Conservation (phyloP, 257 asterid genomes). For the Plantago elongata region DNA sequence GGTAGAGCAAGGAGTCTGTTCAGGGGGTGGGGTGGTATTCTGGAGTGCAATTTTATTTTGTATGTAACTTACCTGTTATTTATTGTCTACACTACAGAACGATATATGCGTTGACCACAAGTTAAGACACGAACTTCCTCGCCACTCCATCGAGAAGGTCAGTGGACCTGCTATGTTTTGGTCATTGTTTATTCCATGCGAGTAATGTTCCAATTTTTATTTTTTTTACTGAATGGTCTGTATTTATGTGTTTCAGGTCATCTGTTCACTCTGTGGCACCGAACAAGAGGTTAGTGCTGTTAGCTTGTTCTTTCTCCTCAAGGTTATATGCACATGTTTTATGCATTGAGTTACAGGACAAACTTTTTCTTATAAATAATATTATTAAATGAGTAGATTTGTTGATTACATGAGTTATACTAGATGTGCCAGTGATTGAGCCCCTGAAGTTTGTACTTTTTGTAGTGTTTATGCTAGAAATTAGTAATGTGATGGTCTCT, state of each 20-base stretch:
- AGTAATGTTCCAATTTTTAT: background rate
- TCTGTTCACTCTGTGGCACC: slow-evolving; percentile 77
- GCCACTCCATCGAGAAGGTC: slow-evolving; percentile 70
- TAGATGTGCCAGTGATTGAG: too few species aligned
- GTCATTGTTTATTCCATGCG: background rate
- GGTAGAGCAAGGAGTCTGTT: background rate
- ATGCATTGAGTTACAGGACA: background rate
- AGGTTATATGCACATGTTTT: background rate
- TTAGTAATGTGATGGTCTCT: background rate
- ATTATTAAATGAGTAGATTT: background rate
- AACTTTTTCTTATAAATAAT: background rate
- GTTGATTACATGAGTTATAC: background rate
- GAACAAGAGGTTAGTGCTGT: slow-evolving; percentile 74
- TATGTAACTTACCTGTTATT: slow-evolving; percentile 8
- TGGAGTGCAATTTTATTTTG: background rate
- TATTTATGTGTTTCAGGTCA: slow-evolving; percentile 41
- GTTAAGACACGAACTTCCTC: slow-evolving; percentile 76
- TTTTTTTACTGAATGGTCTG: background rate
- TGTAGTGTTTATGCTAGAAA: background rate
- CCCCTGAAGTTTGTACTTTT: background rate
- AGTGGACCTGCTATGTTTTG: slow-evolving; percentile 6
- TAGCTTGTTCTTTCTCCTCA: background rate
- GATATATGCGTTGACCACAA: slow-evolving; percentile 44
- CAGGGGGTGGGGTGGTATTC: background rate
- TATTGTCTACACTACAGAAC: slow-evolving; percentile 51